Conservation (phyloP, 2,329 filamentous ascomycete genomes). For the Fusarium albidum region DNA sequence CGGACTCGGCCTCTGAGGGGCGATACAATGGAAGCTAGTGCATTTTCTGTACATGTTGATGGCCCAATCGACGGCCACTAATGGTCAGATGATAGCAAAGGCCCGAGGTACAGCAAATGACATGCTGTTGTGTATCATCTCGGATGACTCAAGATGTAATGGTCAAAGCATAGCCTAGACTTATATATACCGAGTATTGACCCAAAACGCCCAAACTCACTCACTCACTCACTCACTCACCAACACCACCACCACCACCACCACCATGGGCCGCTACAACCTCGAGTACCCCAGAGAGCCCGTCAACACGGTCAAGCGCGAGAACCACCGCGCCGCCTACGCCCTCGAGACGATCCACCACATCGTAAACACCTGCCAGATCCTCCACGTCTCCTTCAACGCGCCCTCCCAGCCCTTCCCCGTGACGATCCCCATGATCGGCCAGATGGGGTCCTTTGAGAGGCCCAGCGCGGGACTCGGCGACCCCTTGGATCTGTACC, state of each 20-base stretch:
- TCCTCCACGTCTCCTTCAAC: slow-evolving; percentile 84
- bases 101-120: slow-evolving; percentile 7
- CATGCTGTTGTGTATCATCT: too few species aligned
- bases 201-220: too few species aligned
- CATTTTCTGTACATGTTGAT: neutral
- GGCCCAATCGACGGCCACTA: slow-evolving; percentile 29
- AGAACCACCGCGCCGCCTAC: slow-evolving; percentile 73
- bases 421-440: slow-evolving; percentile 84
- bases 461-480: slow-evolving; percentile 65
- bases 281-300: slow-evolving; percentile 70
- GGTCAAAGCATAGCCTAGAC: too few species aligned
- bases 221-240: too few species aligned
- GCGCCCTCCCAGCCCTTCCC: slow-evolving; percentile 73
- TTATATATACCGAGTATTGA: too few species aligned
- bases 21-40: slow-evolving; percentile 1
- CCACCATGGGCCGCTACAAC: slow-evolving; percentile 46
- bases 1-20: too few species aligned
- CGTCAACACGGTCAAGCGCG: slow-evolving; percentile 72
- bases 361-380: slow-evolving; percentile 76
- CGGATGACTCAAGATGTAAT: too few species aligned
- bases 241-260: neutral
- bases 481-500: slow-evolving; percentile 77
- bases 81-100: slow-evolving; percentile 36
- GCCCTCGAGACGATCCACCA: slow-evolving; percentile 75
- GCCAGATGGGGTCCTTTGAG: slow-evolving; percentile 78